Base-by-base conservation (phyloP, 2,329 filamentous ascomycete species). In the Tricladium varicosporioides region DNA sequence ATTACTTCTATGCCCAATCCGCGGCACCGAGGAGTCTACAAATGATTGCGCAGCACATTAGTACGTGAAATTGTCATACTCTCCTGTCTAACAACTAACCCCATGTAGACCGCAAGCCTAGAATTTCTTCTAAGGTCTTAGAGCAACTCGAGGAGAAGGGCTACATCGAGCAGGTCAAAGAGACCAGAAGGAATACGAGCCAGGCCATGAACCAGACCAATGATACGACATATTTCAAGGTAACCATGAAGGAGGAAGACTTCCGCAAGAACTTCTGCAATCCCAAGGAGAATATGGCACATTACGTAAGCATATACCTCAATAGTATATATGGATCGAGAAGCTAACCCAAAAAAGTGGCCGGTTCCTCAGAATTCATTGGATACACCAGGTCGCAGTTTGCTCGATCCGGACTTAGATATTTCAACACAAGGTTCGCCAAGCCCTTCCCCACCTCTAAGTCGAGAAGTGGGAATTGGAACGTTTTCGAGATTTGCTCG, bases 1-100 rank as follows among this genome's bases (percentile, higher is more conserved):
- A 60, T 43, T 60, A 56, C 43, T 33, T 65, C 13, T 51, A n/a
- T 40, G 36, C 7, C 22, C 22, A 27, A 27, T 27, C 22, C 22
- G 22, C 22, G 7, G 22, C 36, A 3, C 36, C 36, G n/a, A 40
- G n/a, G 10, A 40, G 11, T n/a, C 10, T 40, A 11, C 11, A 40
- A 11, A n/a, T n/a, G 10, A 40, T 40, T n/a, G 36, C 36, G 11
- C 36, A 40, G 36, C 36, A 40, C n/a, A 40, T 40, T 10, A 40
- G 36, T 40, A n/a, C n/a, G 36, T 40, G 2, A 10, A 40, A 13
- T n/a, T 40, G 22, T 27, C 22, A 27, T 27, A 3, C 22, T 27
- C 22, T 27, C 22, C 7, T 27, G 22, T 27, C 22, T 7, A 27
- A 27, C 22, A 7, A 27, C 22, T 27, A 27, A 27, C 7, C 22